Conservation (phyloP, 108 stramenopile species). For the Cyclotella cryptica region DNA sequence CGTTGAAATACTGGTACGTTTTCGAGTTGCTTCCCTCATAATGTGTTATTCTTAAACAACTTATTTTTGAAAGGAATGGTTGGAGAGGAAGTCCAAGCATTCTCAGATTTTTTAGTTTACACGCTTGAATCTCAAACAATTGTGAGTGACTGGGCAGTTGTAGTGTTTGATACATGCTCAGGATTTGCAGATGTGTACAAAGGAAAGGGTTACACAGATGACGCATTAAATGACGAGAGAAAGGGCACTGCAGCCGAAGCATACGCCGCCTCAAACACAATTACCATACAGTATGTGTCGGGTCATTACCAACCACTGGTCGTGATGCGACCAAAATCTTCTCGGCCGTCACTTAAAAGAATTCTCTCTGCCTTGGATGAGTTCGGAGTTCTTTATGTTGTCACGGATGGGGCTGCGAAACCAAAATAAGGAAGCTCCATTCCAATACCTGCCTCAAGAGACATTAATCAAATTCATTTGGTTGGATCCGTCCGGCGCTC, state of each 20-base stretch:
- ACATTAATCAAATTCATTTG: too few species aligned
- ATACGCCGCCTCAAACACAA: constrained; percentile 54
- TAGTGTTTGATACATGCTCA: constrained; percentile 64
- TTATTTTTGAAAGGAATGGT: constrained; percentile 45
- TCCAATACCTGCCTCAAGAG: too few species aligned
- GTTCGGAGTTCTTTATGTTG: constrained; percentile 60
- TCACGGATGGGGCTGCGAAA: constrained; percentile 60
- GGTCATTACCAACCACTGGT: constrained; percentile 70
- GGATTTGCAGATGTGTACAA: constrained; percentile 68
- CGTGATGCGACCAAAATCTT: constrained; percentile 5
- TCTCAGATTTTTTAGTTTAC: constrained; percentile 74
- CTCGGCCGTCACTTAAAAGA: constrained; percentile 53
- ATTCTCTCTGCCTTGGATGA: constrained; percentile 58
- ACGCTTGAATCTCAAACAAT: constrained; percentile 58
- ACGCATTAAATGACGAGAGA: neutral
- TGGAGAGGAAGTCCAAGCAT: constrained; percentile 71
- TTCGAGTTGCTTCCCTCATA: neutral
- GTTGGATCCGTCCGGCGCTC: too few species aligned
- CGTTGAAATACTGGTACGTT: neutral
- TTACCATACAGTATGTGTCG: constrained; percentile 60
- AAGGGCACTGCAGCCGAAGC: neutral
- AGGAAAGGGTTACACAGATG: constrained; percentile 58
- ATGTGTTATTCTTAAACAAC: neutral
- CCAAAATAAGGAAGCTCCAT: neutral
- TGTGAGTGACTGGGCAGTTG: constrained; percentile 68